Conservation (phyloP, 2,329 filamentous ascomycete species). For the Lachnellula cervina region DNA sequence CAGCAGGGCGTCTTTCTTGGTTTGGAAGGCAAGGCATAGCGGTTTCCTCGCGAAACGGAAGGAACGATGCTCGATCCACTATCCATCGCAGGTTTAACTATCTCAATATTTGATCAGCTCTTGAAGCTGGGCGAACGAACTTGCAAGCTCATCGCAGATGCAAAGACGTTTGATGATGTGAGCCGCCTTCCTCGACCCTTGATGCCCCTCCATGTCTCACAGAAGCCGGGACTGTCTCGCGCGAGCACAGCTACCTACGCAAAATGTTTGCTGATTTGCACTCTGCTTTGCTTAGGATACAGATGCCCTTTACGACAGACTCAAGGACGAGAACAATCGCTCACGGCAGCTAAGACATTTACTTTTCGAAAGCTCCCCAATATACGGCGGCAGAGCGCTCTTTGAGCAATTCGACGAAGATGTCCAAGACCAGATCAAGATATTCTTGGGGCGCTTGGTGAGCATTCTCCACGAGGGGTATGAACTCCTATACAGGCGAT, state of each 20-base stretch:
- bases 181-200: neutral
- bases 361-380: neutral
- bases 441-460: neutral
- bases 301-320: neutral
- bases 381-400: neutral
- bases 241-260: no score
- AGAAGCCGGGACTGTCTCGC: neutral
- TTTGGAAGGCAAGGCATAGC: neutral
- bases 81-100: neutral
- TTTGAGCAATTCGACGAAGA: slow-evolving; percentile 7
- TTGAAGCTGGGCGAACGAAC: slow-evolving; percentile 3
- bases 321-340: neutral
- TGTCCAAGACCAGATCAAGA: slow-evolving; percentile 2
- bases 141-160: neutral
- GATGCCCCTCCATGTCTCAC: neutral
- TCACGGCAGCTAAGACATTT: neutral
- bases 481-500: neutral
- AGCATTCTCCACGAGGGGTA: slow-evolving; percentile 1
- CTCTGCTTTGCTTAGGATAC: neutral
- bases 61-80: neutral
- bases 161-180: slow-evolving; percentile 2
- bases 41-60: neutral
- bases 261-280: neutral
- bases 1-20: neutral
- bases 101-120: neutral